Base-by-base conservation (phyloP, 768 basidiomycete species). In the Saitozyma podzolica region DNA sequence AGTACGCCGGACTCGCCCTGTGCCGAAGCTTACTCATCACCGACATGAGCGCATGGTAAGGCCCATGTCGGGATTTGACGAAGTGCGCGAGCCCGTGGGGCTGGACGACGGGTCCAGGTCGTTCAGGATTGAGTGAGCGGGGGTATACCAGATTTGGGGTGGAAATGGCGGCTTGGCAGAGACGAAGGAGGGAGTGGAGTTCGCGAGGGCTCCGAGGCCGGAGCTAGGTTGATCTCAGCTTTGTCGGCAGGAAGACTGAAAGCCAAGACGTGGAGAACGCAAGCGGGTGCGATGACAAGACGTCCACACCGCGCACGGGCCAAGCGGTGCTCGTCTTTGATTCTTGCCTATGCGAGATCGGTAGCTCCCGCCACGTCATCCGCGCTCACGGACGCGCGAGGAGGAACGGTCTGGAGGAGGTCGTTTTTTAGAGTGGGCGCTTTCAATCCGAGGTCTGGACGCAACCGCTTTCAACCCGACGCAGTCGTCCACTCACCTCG, bases 41-140 rank as follows among this genome's bases (percentile, higher is more conserved):
- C 11, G 68, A 70, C 67, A 77, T 64, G 16, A 74, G 54, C 10
- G 67, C 66, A 43, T 69, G 63, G 59, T 67, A 77, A 0, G 75
- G 73, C 9, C 72, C 73, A 63, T 73, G 72, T 1, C 73, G 65
- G 43, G 66, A 66, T 51, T 77, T 77, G 61, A 77, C 65, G 59
- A 75, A 77, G 19, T 70, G 63, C 0, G 73, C 67, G 11, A 62
- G 37, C 2, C 65, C 61, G 40, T 55, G 67, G 6, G 57, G 63
- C 7, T 59, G 43, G 11, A 62, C 59, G n/a, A 47, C 59, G n/a
- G 40, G 49, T 16, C 17, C 54, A 54, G 56, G 56, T 59, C 51
- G 57, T 43, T 20, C 47, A 41, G 20, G 42, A 9, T 19, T 50
- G 29, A 49, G 14, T 11, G 45, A 47, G 45, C 13, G 45, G 8